Evolutionary conservation across 1,284 basidiomycete genomes (phyloP), one percentile per base, ranked within the genome.

Genomic region (Tilletiopsis washingtonensis): DNA sequence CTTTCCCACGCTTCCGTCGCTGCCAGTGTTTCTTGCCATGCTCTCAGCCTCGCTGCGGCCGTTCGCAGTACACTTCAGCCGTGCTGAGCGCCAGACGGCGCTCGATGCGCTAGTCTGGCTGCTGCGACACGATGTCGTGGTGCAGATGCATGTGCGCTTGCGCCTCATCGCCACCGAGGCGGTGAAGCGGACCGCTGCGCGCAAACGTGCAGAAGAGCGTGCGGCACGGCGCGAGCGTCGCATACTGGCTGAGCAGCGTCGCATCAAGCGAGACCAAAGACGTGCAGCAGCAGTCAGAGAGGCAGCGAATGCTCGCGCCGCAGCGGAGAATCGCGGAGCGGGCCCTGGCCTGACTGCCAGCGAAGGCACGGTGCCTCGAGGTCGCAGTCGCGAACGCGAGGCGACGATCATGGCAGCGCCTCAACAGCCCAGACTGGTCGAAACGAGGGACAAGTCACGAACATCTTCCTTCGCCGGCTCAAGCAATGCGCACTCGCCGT

Each of bases 81-180:
- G 11, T 51, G 53, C 6, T 41, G 59, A 15, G 51, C 60, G 23
- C 50, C 36, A 51, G 51, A 12, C 45, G 81, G 14, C 74, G 83
- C 80, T 86, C 49, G 82, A 87, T 37, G 85, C 91, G 32, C 81
- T 97, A n/a, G 75, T 86, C 40, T 98, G 91, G 91, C 81, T 97
- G 76, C 79, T 98, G 34, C 85, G 87, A 58, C 82, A 84, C 44
- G 87, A 88, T 61, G 79, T 97, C 52, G 77, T 96, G 20, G 80
- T 87, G 49, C 87, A 88, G 27, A 78, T 91, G 40, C 91, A 91
- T 70, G 81, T 91, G 6, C 82, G 86, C 37, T 82, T 93, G 45
- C 83, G 91, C 34, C 79, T 97, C 29, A 79, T 91, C 19, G 89
- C 86, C 0, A 84, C 86, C 0, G 78, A 80, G 2, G 80, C 81